phyloP scores from a whole-genome alignment of 495 filamentous ascomycete genomes.

The Lasiosphaeris hirsuta region DNA sequence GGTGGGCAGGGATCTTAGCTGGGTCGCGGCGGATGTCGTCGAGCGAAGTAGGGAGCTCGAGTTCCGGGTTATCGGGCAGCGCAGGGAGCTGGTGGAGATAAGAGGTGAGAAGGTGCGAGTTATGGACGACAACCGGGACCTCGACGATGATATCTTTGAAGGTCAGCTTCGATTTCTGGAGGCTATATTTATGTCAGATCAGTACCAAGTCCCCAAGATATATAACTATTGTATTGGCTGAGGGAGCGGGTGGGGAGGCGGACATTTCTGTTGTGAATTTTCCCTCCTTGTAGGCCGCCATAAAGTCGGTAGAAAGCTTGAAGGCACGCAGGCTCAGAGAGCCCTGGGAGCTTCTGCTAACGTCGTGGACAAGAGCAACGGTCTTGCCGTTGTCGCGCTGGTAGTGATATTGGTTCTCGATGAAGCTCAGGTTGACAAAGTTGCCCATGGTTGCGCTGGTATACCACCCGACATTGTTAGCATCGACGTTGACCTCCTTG shows the following conservation, averaged over 20 bases:
- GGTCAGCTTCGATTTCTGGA: slow-evolving; percentile 86
- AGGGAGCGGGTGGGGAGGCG: slow-evolving; percentile 23
- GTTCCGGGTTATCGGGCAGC: slow-evolving; percentile 54
- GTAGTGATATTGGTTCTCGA: slow-evolving; percentile 98
- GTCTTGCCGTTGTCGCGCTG: slow-evolving; percentile 94
- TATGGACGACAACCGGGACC: slow-evolving; percentile 88
- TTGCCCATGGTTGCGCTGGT: slow-evolving; percentile 98
- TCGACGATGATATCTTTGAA: slow-evolving; percentile 94
- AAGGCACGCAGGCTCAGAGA: slow-evolving; percentile 87
- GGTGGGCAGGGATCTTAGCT: slow-evolving; percentile 63
- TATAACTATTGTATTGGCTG: background rate
- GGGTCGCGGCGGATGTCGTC: slow-evolving; percentile 61
- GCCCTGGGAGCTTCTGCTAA: slow-evolving; percentile 88
- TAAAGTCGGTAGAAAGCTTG: slow-evolving; percentile 82
- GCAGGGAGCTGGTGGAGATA: slow-evolving; percentile 82
- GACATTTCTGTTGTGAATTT: slow-evolving; percentile 97
- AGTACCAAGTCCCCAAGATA: slow-evolving; percentile 12
- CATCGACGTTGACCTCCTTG: slow-evolving; percentile 96
- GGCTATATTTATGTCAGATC: slow-evolving; percentile 47
- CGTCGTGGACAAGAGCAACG: slow-evolving; percentile 92
- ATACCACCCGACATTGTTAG: slow-evolving; percentile 98
- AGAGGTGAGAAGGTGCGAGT: slow-evolving; percentile 93
- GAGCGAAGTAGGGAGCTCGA: slow-evolving; percentile 71
- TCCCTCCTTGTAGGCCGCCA: slow-evolving; percentile 88
- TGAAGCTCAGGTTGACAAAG: slow-evolving; percentile 89